Base-by-base conservation (phyloP, 139 green algal genomes). In the Diplosphaera chodatii region DNA sequence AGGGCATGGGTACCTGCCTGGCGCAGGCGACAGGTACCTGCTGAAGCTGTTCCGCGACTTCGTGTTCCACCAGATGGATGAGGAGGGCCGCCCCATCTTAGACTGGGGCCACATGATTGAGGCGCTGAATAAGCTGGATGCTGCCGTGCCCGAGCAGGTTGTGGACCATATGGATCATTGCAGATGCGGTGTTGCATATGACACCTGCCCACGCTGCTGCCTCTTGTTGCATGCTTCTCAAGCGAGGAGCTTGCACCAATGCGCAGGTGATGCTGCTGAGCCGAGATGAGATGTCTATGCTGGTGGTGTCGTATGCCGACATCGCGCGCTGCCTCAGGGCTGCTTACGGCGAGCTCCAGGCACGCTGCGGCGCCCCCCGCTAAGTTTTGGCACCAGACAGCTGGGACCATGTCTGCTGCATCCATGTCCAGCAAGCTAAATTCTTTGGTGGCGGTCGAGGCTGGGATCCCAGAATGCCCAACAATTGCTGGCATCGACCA, bases 31-130 rank as follows among this genome's bases (percentile, higher is more conserved):
- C 74, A 77, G 85, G 16, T 97, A 98, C 79, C 40, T 97, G 55
- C 72, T 97, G 29, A 92, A 93, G 76, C 86, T 98, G 10, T 97
- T 98, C 78, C 76, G 87, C 2, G 93, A 98, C 83, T 96, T 96
- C 83, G 74, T 96, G 55, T 93, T 96, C 71, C 89, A 96, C 75
- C 90, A 96, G 72, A 73, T 71, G 5, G 66, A 71, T 20, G 82
- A 90, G 65, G 83, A 92, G 34, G 91, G 92, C 0, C 68, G 33
- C 3, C 92, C 90, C 5, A 23, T 84, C 55, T 59, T 96, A 64
- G 93, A 98, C 78, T 98, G 90, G 89, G 92, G 92, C 3, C 84
- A 94, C 67, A 74, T 93, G 16, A 70, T 90, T 6, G 93, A 98
- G 73, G 74, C 77, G 0, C 86, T 98, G 18, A 97, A 97, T 80